A percentile compares a stretch with the other conserved stretches of the same genome.
Conservation (phyloP, 2,329 filamentous ascomycete genomes). For the Chrysoporthe austroafricana region DNA sequence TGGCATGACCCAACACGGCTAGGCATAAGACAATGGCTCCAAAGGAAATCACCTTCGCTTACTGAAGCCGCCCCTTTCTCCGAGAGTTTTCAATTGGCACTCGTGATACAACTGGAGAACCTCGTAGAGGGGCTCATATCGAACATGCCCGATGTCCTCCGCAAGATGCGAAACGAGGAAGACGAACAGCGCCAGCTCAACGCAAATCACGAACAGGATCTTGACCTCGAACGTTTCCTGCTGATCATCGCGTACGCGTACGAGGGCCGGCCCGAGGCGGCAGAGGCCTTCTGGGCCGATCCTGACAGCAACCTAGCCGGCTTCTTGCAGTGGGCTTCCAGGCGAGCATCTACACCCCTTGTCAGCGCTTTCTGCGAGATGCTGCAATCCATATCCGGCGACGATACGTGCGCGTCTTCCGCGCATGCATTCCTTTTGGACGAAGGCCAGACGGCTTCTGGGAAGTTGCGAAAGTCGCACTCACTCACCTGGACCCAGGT, state of each 20-base stretch:
- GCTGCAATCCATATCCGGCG: constrained; percentile 84
- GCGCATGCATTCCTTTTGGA: constrained; percentile 90
- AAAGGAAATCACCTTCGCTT: constrained; percentile 76
- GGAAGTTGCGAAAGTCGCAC: constrained; percentile 79
- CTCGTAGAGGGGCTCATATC: constrained; percentile 94
- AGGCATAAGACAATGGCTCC: constrained; percentile 79
- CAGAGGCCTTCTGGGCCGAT: constrained; percentile 89
- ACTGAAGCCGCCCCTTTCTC: constrained; percentile 68
- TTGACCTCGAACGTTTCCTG: constrained; percentile 86
- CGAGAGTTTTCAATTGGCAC: constrained; percentile 68
- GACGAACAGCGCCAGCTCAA: constrained; percentile 80
- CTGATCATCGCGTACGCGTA: constrained; percentile 92
- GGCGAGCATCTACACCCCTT: constrained; percentile 90
- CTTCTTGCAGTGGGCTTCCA: constrained; percentile 96
- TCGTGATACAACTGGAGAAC: constrained; percentile 81
- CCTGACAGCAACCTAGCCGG: constrained; percentile 91
- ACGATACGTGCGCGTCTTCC: constrained; percentile 78
- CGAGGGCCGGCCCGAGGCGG: constrained; percentile 81
- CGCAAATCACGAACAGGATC: constrained; percentile 66
- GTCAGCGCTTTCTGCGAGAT: constrained; percentile 97
- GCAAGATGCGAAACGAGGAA: constrained; percentile 83
- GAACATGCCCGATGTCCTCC: constrained; percentile 90
- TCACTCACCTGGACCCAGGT: constrained; percentile 94
- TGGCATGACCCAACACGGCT: constrained; percentile 88
- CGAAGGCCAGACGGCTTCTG: constrained; percentile 73